Evolutionary conservation across 2,329 filamentous ascomycete genomes (phyloP), one percentile per base, ranked within the genome.

Genomic region (Monilinia fructigena): DNA sequence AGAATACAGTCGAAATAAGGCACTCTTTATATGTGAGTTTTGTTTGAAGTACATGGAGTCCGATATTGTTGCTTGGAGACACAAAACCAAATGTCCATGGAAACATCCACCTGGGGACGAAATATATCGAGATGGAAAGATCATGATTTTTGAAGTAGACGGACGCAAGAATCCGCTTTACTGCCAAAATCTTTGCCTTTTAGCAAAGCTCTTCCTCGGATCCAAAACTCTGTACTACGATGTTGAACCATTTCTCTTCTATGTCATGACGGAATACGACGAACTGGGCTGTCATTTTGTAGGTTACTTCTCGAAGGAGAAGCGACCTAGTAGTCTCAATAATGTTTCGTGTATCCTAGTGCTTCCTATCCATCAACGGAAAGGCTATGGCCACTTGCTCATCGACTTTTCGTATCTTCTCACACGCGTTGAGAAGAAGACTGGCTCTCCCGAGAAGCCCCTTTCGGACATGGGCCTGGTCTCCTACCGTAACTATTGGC

Each of bases 31-130:
- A 70, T 99, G 95, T 82, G 96, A 99, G 78, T 99, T 98, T 78
- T 99, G 95, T 77, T 83, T 99, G 68, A 99, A 98, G 79, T 99
- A 99, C 80, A 97, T 99, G 93, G 97, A 96, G 78, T 98, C 95
- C 23, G 94, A 97, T 77, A 98, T 96, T 74, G 95, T 99, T 38
- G 94, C 95, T 18, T 98, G 94, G 92, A 87, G 95, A 63, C 95
- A 99, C 79, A 98, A 98, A 80, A 85, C 93, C 73, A 99, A 99
- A 80, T 99, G 95, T 73, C 91, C 92, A 7, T 93, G 93, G 47
- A 98, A 98, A 77, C 93, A 98, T 75, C 96, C 95, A 4, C 96
- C 96, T 0, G 95, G 95, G 31, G 95, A 99, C 74, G 95, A 99
- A 76, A 98, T 99, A 60, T 99, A 99, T 76, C 90, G 95, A 0